Evolutionary conservation across 345 rosid species (phyloP).

Genomic region (Orychophragmus violaceus): DNA sequence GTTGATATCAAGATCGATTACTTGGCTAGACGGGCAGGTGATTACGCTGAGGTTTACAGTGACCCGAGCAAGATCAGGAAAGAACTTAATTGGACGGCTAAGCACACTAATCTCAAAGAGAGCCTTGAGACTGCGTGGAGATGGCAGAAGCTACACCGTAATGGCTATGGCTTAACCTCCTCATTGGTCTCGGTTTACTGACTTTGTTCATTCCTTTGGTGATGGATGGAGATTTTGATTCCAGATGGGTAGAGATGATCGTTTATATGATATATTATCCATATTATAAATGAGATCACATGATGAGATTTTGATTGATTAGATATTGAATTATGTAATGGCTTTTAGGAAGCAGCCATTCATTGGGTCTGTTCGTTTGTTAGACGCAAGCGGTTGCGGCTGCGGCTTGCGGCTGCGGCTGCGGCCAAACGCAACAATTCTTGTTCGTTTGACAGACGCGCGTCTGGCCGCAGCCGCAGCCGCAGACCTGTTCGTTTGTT

Average conservation of each 20-base stretch:
- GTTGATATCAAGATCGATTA: conserved; percentile 41
- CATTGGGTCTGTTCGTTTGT: no score
- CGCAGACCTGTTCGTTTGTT: no score
- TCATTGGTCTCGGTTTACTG: conserved; percentile 22
- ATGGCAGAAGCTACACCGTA: conserved; percentile 55
- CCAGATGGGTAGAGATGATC: conserved; percentile 17
- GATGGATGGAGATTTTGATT: conserved; percentile 27
- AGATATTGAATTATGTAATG: conserved; percentile 26
- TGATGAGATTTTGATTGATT: conserved; percentile 13
- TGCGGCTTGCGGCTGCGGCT: no score
- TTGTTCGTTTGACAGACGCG: no score
- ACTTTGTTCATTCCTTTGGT: conserved; percentile 20
- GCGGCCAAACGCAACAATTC: no score
- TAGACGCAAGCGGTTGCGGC: no score
- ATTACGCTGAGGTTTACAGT: conserved; percentile 53
- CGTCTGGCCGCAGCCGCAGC: no score
- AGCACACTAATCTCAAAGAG: conserved; percentile 44
- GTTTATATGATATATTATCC: conserved; percentile 13
- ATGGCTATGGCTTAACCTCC: conserved; percentile 40
- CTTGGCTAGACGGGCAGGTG: conserved; percentile 47
- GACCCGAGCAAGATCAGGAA: conserved; percentile 43
- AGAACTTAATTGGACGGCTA: conserved; percentile 59
- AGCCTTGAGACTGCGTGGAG: conserved; percentile 57
- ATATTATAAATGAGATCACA: conserved; percentile 5
- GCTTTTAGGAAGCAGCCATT: conserved; percentile 26